phyloP scores from a whole-genome alignment of 352 stramenopile species.

The Globisporangium spinosum region DNA sequence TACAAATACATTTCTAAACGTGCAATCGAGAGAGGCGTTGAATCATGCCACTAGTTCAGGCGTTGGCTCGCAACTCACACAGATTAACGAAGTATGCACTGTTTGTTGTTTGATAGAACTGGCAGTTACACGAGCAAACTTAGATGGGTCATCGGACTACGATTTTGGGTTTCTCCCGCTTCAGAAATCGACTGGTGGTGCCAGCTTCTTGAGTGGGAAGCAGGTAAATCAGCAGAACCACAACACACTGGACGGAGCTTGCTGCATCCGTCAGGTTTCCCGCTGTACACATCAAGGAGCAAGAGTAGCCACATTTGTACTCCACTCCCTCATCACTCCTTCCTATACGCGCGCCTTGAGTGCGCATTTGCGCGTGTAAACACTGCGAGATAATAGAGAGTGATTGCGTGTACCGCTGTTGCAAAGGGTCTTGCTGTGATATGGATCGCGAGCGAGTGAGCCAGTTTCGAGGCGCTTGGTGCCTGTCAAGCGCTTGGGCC shows the following conservation, averaged over 20 bases:
- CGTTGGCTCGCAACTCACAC: neutral
- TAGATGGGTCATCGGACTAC: neutral
- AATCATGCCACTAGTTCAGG: slow-evolving; percentile 7
- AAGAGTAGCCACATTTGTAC: neutral
- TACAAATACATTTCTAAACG: too few species aligned
- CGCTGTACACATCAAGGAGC: neutral
- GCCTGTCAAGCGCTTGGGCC: neutral
- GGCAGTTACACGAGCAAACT: neutral
- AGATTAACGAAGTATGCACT: neutral
- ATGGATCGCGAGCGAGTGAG: neutral
- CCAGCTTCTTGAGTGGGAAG: neutral
- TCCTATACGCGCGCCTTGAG: neutral
- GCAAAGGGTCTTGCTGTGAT: neutral
- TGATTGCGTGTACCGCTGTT: neutral
- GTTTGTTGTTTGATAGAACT: neutral
- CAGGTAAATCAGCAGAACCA: neutral
- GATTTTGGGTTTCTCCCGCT: neutral
- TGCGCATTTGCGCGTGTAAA: neutral
- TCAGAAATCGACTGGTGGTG: neutral
- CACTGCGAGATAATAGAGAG: neutral
- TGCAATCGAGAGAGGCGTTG: too few species aligned
- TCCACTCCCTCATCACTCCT: neutral
- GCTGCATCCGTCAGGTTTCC: neutral
- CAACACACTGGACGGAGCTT: neutral
- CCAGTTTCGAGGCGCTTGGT: neutral